Evolutionary conservation across 108 stramenopile species (phyloP).

Genomic region (Skeletonema marinoi): DNA sequence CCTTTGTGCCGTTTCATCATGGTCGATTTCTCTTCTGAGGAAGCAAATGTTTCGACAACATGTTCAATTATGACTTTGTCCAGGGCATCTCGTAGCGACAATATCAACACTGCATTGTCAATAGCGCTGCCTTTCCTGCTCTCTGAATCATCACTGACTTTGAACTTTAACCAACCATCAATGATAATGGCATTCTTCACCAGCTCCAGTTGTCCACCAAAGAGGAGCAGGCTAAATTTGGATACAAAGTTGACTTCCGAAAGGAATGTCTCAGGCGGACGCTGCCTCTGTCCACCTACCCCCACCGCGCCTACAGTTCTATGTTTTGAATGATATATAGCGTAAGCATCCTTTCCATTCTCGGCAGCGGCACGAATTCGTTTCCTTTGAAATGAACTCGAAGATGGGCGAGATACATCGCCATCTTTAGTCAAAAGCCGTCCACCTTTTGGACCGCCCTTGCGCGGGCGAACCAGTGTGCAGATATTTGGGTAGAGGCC

Average conservation of each 20-base stretch:
- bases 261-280: slow-evolving; percentile 46
- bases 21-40: slow-evolving; percentile 1
- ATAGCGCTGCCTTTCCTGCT: slow-evolving; percentile 5
- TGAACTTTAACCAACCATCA: slow-evolving; percentile 75
- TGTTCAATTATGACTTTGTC: slow-evolving; percentile 38
- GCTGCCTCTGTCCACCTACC: slow-evolving; percentile 7
- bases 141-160: slow-evolving; percentile 45
- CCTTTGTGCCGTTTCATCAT: slow-evolving; percentile 21
- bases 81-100: slow-evolving; percentile 23
- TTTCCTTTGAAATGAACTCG: slow-evolving; percentile 58
- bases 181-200: slow-evolving; percentile 56
- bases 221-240: slow-evolving; percentile 65
- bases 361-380: slow-evolving; percentile 49
- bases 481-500: slow-evolving; percentile 75
- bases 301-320: slow-evolving; percentile 33
- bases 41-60: slow-evolving; percentile 23
- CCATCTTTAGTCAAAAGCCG: slow-evolving; percentile 58
- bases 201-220: slow-evolving; percentile 61
- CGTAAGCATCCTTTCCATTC: slow-evolving; percentile 64
- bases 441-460: slow-evolving; percentile 38
- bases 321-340: slow-evolving; percentile 66
- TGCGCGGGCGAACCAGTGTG: slow-evolving; percentile 56
- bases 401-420: slow-evolving; percentile 35
- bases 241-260: slow-evolving; percentile 73
- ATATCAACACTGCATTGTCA: slow-evolving; percentile 34